These are phyloP conservation scores for Phlebiopsis gigantea DNA, from an alignment of 768 basidiomycete species.

Conservation along the genomic window DNA sequence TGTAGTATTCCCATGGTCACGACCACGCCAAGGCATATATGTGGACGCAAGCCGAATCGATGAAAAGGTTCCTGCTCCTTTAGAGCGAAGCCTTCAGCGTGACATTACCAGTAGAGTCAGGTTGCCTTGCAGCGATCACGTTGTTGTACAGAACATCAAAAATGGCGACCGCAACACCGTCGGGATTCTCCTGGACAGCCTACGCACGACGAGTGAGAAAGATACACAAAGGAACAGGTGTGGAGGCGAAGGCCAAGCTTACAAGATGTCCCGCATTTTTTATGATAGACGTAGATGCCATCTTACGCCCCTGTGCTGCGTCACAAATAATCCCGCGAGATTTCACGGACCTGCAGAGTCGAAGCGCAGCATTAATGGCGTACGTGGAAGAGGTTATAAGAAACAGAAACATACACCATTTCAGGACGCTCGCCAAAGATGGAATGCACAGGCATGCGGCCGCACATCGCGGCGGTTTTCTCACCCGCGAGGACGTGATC, in stretches of 20 bases:
- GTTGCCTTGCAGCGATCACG: too few species aligned
- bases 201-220: too few species aligned
- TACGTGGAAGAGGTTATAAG: neutral
- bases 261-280: neutral
- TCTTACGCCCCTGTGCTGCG: neutral
- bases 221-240: neutral
- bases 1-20: too few species aligned
- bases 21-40: too few species aligned
- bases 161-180: neutral
- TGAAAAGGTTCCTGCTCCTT: too few species aligned
- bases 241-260: neutral
- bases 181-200: neutral
- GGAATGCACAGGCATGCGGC: neutral
- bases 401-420: neutral
- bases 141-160: neutral
- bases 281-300: neutral
- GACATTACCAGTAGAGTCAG: too few species aligned
- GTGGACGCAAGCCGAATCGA: too few species aligned
- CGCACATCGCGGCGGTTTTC: neutral
- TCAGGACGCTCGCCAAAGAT: neutral
- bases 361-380: neutral
- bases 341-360: neutral
- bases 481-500: neutral
- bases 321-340: neutral
- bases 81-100: too few species aligned